Evolutionary conservation across 495 filamentous ascomycete species (phyloP), one percentile per base, ranked within the genome.

Genomic region (Talaromyces proteolyticus): DNA sequence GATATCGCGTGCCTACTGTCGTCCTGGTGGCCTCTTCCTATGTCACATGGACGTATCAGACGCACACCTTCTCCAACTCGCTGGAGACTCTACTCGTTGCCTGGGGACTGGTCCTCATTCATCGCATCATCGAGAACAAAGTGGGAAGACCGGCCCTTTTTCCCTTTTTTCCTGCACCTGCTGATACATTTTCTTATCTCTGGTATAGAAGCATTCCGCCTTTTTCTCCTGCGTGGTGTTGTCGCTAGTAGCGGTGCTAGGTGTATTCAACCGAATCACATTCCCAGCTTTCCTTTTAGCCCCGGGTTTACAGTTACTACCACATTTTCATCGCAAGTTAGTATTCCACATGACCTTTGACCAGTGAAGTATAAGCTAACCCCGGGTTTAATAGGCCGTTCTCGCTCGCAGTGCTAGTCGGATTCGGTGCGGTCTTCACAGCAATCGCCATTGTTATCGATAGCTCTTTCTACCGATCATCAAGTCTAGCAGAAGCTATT

Each of bases 41-140:
- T 68, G 92, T 96, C 56, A 97, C 93, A 42, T 97, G 93, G 94
- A 96, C 94, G 38, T 95, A 88, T 72, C 93, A 98, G 71, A 95
- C 88, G 38, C 93, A 98, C 73, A 97, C 94, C 26, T 97, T 98
- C 69, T 97, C 93, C 62, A 98, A 98, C 67, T 90, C 90, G 45
- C 80, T 96, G 57, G 93, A 98, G 70, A 96, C 93, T 1, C 74
- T 98, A 57, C 76, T 88, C 24, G 91, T 98, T 16, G 75, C 84
- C 43, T 97, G 94, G 93, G 86, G 86, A 53, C 61, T 98, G 66
- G 90, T 96, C 44, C 72, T 97, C 59, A 87, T 96, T 58, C 82
- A 84, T 61, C 82, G 92, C 59, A 91, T 97, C 53, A 67, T 83
- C 26, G 84, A 81, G 29, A 82, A 81, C 56, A 86, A 85, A 73